Evolutionary conservation across 2,329 filamentous ascomycete genomes (phyloP).

Genomic region (Cadophora sp.): DNA sequence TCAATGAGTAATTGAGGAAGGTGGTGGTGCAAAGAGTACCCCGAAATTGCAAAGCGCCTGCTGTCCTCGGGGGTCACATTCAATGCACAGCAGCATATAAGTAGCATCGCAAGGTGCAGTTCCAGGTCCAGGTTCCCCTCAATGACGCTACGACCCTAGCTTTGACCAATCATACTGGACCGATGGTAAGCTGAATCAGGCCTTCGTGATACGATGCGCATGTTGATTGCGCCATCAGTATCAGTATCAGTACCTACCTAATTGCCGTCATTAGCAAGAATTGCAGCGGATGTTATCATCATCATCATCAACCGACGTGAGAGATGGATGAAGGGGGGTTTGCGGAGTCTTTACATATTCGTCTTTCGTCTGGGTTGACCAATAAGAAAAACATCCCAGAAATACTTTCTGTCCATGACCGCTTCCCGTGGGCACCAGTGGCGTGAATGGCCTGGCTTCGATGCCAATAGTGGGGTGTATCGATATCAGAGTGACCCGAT

Average conservation of each 20-base stretch:
- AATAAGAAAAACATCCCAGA: neutral
- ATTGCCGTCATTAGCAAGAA: slow-evolving; percentile 1
- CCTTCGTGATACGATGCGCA: neutral
- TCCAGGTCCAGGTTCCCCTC: slow-evolving; percentile 1
- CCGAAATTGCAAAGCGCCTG: neutral
- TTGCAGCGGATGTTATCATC: neutral
- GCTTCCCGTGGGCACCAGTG: slow-evolving; percentile 11
- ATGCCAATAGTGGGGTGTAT: slow-evolving; percentile 34
- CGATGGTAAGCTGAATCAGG: slow-evolving; percentile 24
- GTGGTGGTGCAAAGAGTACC: neutral
- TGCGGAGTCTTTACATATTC: neutral
- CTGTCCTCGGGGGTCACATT: neutral
- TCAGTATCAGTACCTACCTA: no score
- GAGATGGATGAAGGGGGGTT: neutral
- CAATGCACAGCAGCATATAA: neutral
- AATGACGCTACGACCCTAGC: slow-evolving; percentile 30
- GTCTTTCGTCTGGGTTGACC: neutral
- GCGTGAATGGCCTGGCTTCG: slow-evolving; percentile 4
- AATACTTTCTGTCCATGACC: neutral
- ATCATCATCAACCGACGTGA: neutral
- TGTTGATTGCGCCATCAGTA: slow-evolving; percentile 22
- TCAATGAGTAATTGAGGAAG: no score
- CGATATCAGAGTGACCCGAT: slow-evolving; percentile 33
- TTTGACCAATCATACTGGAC: slow-evolving; percentile 30
- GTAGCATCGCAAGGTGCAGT: neutral